Evolutionary conservation across 1,139 yeast species (phyloP).

Genomic region (Scheffersomyces illinoinensis): DNA sequence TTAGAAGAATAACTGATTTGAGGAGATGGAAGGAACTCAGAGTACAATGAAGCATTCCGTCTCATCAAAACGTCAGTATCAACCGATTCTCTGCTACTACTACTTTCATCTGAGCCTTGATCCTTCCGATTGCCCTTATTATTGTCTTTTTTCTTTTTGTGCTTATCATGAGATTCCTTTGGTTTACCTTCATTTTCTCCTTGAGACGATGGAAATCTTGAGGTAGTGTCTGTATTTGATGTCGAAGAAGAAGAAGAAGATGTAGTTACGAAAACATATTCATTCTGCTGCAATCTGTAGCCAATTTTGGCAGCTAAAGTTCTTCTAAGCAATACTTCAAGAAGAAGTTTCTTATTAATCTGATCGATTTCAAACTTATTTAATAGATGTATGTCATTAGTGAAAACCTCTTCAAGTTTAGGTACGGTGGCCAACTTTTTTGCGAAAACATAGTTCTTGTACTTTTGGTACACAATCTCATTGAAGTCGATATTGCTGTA

Average conservation of each 20-base stretch:
- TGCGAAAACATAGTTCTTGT: conserved; percentile 30
- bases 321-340: conserved; percentile 41
- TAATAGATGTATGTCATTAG: conserved; percentile 28
- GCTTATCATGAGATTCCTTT: background rate
- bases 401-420: conserved; percentile 29
- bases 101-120: conserved; percentile 15
- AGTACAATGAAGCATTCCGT: conserved; percentile 39
- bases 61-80: conserved; percentile 39
- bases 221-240: background rate
- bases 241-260: conserved; percentile 3
- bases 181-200: background rate
- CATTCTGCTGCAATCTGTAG: conserved; percentile 30
- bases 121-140: background rate
- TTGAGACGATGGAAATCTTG: background rate
- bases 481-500: conserved; percentile 7
- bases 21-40: conserved; percentile 15
- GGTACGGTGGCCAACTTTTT: conserved; percentile 17
- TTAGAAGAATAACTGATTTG: background rate
- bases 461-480: conserved; percentile 19
- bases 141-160: background rate
- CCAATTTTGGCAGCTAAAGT: conserved; percentile 47
- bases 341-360: conserved; percentile 32
- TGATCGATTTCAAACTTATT: conserved; percentile 25
- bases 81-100: conserved; percentile 34
- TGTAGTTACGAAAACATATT: conserved; percentile 4